These are phyloP conservation scores for Diaporthe ampelina DNA, from an alignment of 2,329 filamentous ascomycete genomes.

Conservation along the genomic window DNA sequence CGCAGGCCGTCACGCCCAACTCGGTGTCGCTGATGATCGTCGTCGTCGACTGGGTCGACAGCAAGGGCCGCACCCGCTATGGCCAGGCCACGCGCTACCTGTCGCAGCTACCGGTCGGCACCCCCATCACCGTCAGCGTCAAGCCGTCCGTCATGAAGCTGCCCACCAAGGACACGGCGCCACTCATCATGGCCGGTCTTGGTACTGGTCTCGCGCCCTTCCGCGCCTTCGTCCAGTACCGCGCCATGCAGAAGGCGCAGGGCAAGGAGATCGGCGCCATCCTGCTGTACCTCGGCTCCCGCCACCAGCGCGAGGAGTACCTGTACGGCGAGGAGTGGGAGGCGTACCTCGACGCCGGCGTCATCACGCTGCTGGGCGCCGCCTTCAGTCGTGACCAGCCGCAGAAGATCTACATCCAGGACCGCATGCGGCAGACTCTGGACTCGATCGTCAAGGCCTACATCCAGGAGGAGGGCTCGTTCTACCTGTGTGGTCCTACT, in stretches of 20 bases:
- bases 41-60: constrained; percentile 95
- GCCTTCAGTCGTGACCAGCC: constrained; percentile 98
- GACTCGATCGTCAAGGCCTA: constrained; percentile 88
- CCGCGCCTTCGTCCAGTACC: constrained; percentile 98
- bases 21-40: constrained; percentile 97
- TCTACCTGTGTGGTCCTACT: constrained; percentile 97
- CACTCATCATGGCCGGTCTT: constrained; percentile 99
- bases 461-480: constrained; percentile 87
- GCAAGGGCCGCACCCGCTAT: constrained; percentile 87
- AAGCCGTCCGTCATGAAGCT: constrained; percentile 99
- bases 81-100: constrained; percentile 96
- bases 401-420: constrained; percentile 99
- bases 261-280: constrained; percentile 95
- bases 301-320: constrained; percentile 98
- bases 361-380: constrained; percentile 92
- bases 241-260: constrained; percentile 97
- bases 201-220: constrained; percentile 98
- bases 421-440: constrained; percentile 93
- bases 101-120: constrained; percentile 79
- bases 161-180: constrained; percentile 87
- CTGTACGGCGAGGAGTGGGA: constrained; percentile 99
- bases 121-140: constrained; percentile 89
- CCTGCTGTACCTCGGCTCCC: constrained; percentile 95
- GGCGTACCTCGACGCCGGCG: constrained; percentile 93
- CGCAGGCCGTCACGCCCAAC: constrained; percentile 91